Conservation (phyloP, 148 eudicot genomes). For the Rhododendron williamsianum region DNA sequence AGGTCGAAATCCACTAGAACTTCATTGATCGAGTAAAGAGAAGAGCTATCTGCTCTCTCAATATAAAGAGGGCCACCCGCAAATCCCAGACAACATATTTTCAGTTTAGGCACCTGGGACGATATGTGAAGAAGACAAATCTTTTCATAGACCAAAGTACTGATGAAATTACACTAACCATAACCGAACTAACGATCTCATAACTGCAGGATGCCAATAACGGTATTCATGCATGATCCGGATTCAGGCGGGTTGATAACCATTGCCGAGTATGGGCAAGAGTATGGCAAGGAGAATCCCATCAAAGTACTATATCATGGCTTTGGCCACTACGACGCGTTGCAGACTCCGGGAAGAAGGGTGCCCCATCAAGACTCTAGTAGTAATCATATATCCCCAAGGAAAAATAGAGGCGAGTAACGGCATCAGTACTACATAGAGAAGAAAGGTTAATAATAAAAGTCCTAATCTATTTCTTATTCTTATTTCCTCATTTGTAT, state of each 20-base stretch:
- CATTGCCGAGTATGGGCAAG: constrained; percentile 95
- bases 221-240: constrained; percentile 77
- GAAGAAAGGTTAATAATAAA: not conserved
- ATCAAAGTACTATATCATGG: constrained; percentile 82
- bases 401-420: not conserved
- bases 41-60: not conserved
- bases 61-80: not conserved
- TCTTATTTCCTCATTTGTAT: not conserved
- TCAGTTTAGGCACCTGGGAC: not conserved
- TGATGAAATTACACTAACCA: not conserved
- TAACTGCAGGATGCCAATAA: constrained; percentile 81
- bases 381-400: not conserved
- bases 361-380: constrained; percentile 52
- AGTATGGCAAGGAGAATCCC: constrained; percentile 82
- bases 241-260: constrained; percentile 70
- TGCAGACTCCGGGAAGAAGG: constrained; percentile 57
- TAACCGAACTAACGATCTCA: not conserved
- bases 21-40: not conserved
- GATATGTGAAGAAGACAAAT: not conserved
- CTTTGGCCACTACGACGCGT: constrained; percentile 92
- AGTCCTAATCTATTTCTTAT: not conserved
- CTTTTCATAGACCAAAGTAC: not conserved
- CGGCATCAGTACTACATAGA: not conserved
- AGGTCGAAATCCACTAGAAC: not conserved
- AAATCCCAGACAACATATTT: not conserved